These are phyloP conservation scores for Penicillium palitans DNA, from an alignment of 2,329 filamentous ascomycete species.

Conservation along the genomic window DNA sequence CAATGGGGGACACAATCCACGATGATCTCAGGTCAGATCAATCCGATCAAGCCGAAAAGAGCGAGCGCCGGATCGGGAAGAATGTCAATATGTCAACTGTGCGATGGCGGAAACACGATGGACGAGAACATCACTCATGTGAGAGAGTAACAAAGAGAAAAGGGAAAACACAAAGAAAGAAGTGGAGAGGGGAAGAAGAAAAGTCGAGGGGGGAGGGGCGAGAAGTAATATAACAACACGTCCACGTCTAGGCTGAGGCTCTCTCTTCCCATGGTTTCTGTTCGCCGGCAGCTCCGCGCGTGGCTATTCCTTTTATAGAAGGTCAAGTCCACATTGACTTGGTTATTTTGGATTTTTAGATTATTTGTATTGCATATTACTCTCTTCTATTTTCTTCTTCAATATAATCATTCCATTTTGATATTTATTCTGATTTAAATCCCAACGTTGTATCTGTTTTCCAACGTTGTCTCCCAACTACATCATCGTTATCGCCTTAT, in stretches of 20 bases:
- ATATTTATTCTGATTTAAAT: background rate
- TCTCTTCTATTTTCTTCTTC: background rate
- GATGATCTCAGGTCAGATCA: conserved; percentile 6
- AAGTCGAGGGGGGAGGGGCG: background rate
- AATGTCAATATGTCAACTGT: conserved; percentile 30
- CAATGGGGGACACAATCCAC: background rate
- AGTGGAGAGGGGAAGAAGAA: background rate
- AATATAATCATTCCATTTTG: background rate
- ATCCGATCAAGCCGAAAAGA: conserved; percentile 8
- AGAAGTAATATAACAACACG: background rate
- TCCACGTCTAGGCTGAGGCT: conserved; percentile 4
- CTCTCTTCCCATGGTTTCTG: conserved; percentile 15
- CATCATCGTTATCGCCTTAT: conserved; percentile 14
- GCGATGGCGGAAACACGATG: conserved; percentile 21
- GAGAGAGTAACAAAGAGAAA: conserved; percentile 6
- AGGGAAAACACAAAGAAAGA: conserved; percentile 10
- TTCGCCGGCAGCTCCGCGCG: conserved; percentile 17
- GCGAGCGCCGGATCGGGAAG: conserved; percentile 27
- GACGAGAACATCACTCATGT: conserved; percentile 25
- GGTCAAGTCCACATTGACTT: background rate
- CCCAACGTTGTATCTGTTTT: background rate
- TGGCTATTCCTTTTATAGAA: background rate
- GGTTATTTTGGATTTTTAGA: no score
- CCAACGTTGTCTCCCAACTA: background rate
- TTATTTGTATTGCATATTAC: background rate